Base-by-base conservation (phyloP, 306 rosid genomes). In the Cucumis cinereus region DNA sequence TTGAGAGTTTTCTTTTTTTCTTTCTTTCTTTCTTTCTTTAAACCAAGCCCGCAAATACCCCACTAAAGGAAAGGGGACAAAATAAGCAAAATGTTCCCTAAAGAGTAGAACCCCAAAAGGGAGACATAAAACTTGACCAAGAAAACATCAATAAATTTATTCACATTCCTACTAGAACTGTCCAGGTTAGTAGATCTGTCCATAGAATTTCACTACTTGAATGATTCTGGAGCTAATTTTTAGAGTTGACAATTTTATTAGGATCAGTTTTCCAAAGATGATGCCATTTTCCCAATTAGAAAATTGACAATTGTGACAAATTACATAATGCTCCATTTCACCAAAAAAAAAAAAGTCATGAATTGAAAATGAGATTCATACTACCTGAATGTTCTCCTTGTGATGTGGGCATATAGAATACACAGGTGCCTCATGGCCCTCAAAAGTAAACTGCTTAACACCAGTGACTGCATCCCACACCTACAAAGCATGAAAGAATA, bases 401-500 rank as follows among this genome's bases (percentile, higher is more conserved):
- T 92, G 97, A 85, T 95, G 99, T 62, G 99, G 98, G 80, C 99
- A 92, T 33, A 95, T 91, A 69, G 98, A 95, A 88, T 88, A 87
- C 75, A 95, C 96, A 79, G 98, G 93, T 14, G 97, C 91, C 82
- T 92, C 97, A 58, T 95, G 98, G 77, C 99, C 99, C 86, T 95
- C 98, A 81, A 95, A 95, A 60, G 88, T 83, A 81, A 77, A 84
- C 77, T 85, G 98, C 89, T 80, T 87, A 63, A 82, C 60, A 77
- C 99, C 99, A 58, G 89, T 88, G 75, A 78, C 82, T 72, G 97
- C 98, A 88, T 95, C 99, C 99, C 99, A 95, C 55, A 95, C 98
- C 99, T 95, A 79, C 69, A 87, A 67, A 83, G 56, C 69, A 62
- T 82, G 76, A 62, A 80, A 80, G 30, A 22, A 53, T 80, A 76